A percentile compares a stretch with the other conserved stretches of the same genome.
Evolutionary conservation across 805 yeast species (phyloP).

Genomic region (Ogataea polymorpha): DNA sequence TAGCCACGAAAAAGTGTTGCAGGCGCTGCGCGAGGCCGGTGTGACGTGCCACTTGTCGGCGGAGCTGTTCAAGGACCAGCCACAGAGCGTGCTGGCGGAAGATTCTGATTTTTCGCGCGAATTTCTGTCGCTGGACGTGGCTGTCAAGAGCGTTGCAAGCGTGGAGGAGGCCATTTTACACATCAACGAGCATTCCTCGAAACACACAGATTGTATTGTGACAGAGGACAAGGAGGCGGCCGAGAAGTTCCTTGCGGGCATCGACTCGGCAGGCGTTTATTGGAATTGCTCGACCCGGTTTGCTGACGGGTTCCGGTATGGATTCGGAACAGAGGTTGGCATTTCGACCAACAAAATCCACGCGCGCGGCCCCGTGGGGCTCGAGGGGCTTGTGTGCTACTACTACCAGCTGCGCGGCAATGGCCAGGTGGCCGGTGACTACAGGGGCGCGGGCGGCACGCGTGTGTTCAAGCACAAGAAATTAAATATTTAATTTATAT

Average conservation of each 20-base stretch:
- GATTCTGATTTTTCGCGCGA: constrained; percentile 78
- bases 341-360: constrained; percentile 95
- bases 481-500: constrained; percentile 38
- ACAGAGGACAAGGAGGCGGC: constrained; percentile 74
- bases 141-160: constrained; percentile 59
- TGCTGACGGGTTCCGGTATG: constrained; percentile 98
- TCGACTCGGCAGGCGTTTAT: constrained; percentile 95
- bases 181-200: constrained; percentile 89
- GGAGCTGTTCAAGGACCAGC: constrained; percentile 38
- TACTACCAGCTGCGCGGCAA: constrained; percentile 90
- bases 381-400: constrained; percentile 94
- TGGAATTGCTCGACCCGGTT: constrained; percentile 97
- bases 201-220: constrained; percentile 91
- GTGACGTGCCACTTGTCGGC: constrained; percentile 70
- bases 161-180: constrained; percentile 77
- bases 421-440: constrained; percentile 92
- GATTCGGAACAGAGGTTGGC: constrained; percentile 98
- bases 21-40: constrained; percentile 52
- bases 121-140: constrained; percentile 77
- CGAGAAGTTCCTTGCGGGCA: constrained; percentile 71
- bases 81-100: constrained; percentile 42
- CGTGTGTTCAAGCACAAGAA: constrained; percentile 74
- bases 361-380: constrained; percentile 98
- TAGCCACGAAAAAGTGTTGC: constrained; percentile 18
- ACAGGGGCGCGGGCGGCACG: constrained; percentile 88